Conservation (phyloP, 306 rosid species). For the Corylus americana region DNA sequence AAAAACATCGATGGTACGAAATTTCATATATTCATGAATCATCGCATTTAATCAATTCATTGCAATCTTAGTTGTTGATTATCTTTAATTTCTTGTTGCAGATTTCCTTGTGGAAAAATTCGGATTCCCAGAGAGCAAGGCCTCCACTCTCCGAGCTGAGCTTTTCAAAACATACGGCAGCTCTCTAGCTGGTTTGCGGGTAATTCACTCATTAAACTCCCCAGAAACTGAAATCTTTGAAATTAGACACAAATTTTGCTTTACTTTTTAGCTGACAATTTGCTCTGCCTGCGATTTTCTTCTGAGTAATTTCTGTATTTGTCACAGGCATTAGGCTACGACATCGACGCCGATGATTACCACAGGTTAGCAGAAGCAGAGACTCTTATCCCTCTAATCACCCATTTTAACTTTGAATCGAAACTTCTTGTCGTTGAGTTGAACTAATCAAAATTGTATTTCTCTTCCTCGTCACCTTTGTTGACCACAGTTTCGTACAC, state of each 20-base stretch:
- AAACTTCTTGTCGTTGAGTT: not conserved
- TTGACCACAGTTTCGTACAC: conserved; percentile 69
- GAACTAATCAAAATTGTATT: not conserved
- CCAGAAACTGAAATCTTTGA: not conserved
- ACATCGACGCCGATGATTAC: conserved; percentile 74
- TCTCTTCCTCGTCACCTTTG: not conserved
- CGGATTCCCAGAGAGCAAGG: conserved; percentile 62
- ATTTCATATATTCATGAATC: not conserved
- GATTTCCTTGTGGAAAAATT: conserved; percentile 67
- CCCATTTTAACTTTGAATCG: not conserved
- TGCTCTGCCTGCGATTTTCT: not conserved
- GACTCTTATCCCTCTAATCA: not conserved
- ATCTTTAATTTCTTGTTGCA: not conserved
- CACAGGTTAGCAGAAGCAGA: conserved; percentile 45
- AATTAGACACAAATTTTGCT: too few species aligned
- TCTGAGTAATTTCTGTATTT: not conserved
- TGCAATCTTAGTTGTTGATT: not conserved
- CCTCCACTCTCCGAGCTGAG: conserved; percentile 60
- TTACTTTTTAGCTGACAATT: not conserved
- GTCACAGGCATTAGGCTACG: conserved; percentile 66
- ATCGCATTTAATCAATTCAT: not conserved
- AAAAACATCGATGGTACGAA: conserved; percentile 66
- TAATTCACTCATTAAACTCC: conserved; percentile 7
- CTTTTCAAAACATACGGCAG: conserved; percentile 88
- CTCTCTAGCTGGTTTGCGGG: conserved; percentile 89